These are phyloP conservation scores for Chaetomium globosum DNA, from an alignment of 2,329 filamentous ascomycete species.

Conservation along the genomic window DNA sequence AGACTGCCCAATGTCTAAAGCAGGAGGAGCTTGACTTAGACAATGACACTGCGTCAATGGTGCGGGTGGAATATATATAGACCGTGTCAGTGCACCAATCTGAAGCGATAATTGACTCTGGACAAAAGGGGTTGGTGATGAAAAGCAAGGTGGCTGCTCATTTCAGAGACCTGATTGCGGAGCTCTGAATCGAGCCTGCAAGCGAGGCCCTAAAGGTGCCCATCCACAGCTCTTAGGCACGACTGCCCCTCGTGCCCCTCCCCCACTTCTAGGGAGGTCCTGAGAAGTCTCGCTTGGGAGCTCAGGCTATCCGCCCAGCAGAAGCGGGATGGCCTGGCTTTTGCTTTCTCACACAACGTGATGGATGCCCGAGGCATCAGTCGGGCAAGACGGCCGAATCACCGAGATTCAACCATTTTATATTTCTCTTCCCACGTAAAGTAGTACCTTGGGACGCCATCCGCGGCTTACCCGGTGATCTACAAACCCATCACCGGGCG, in stretches of 20 bases:
- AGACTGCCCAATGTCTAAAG: background rate
- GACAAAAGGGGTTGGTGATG: slow-evolving; percentile 12
- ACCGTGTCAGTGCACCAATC: background rate
- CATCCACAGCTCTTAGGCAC: background rate
- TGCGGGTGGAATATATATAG: background rate
- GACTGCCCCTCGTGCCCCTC: background rate
- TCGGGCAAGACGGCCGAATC: background rate
- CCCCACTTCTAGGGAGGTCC: background rate
- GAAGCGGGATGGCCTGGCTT: background rate
- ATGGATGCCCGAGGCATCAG: background rate
- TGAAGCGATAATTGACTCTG: background rate
- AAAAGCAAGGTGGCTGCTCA: slow-evolving; percentile 1
- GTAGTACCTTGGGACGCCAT: background rate
- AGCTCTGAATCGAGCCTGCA: background rate
- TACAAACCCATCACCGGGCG: background rate
- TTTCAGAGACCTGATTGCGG: background rate
- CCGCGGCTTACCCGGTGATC: background rate
- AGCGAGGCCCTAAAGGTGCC: background rate
- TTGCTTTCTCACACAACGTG: background rate
- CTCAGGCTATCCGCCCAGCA: background rate
- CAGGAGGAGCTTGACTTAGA: background rate
- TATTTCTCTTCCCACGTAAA: background rate
- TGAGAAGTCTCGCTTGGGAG: background rate
- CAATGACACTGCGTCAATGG: background rate
- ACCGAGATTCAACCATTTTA: background rate